Base-by-base conservation (phyloP, 176 grass and related monocot genomes). In the Puccinellia tenuiflora region DNA sequence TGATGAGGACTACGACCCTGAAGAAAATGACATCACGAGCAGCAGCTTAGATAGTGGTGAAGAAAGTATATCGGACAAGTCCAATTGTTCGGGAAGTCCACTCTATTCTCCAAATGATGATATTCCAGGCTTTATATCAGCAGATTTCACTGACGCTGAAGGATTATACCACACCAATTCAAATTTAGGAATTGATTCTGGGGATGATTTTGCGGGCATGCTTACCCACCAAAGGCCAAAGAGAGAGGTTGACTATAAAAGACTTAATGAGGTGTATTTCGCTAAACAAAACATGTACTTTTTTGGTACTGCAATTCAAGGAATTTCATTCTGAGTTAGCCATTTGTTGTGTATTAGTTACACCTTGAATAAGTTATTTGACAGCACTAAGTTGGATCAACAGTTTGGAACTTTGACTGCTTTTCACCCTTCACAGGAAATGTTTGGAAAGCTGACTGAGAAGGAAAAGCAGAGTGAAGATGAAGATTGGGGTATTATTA, bases 1-100 rank as follows among this genome's bases (percentile, higher is more conserved):
- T 56, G 96, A 96, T 84, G 89, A 96, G 76, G 96, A 99, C 84
- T 99, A 99, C 26, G 83, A 92, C 82, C 96, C 96, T 53, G 89
- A 93, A 84, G 80, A 81, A 87, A 88, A 91, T 65, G 90, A 92
- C 33, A 24, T 16, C 80, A 85, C 77, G 56, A 81, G 80, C 78
- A 82, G 81, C 66, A 91, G 86, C 80, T 72, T 64, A 81, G 81
- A 71, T 31, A 84, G 71, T 65, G 85, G 52, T 45, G 87, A 90
- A 83, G 87, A 90, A 86, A 83, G 63, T 63, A 79, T 83, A 57
- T 91, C 73, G 47, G 88, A 86, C 47, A 80, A 93, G 79, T 93
- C 89, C 52, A 84, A 81, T 83, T 89, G 81, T 87, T 91, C 83
- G 16, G 88, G 84, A 73, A 93, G 89, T 73, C 76, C 85, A 67